Conservation (phyloP, 1,139 yeast species). For the Hemisphaericaspora xylanilytica region DNA sequence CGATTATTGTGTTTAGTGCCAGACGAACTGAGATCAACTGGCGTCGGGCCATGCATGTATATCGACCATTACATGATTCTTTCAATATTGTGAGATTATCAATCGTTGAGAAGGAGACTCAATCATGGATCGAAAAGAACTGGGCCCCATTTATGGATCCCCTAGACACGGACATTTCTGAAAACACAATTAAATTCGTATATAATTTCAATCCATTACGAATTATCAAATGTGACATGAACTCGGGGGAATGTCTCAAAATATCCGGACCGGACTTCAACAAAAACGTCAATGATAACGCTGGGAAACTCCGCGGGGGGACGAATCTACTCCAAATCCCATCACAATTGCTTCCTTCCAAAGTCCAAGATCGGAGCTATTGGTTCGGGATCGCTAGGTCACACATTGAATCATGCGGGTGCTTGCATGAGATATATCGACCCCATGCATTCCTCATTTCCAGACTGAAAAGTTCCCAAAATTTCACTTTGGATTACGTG, state of each 20-base stretch:
- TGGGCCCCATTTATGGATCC: constrained; percentile 43
- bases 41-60: constrained; percentile 32
- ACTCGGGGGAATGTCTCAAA: constrained; percentile 16
- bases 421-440: constrained; percentile 15
- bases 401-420: constrained; percentile 15
- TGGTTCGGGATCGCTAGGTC: constrained; percentile 20
- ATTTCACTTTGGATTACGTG: constrained; percentile 16
- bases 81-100: constrained; percentile 23
- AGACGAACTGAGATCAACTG: constrained; percentile 19
- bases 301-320: constrained; percentile 21
- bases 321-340: constrained; percentile 16
- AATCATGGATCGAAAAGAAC: constrained; percentile 31
- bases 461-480: constrained; percentile 7
- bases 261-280: constrained; percentile 18
- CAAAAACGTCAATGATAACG: constrained; percentile 14
- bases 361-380: constrained; percentile 9
- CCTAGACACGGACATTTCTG: constrained; percentile 4
- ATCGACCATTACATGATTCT: constrained; percentile 26
- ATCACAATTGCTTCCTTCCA: constrained; percentile 5
- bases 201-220: constrained; percentile 21
- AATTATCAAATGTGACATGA: constrained; percentile 16
- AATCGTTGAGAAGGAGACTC: constrained; percentile 22
- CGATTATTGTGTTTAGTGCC: constrained; percentile 46
- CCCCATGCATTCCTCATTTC: constrained; percentile 18
- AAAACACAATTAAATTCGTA: constrained; percentile 16